Percentiles rank a stretch among this genome's conserved stretches.
These are phyloP conservation scores for Pseudisothecium myosuroides DNA, from an alignment of 225 moss, liverwort and hornwort genomes.

Conservation along the genomic window DNA sequence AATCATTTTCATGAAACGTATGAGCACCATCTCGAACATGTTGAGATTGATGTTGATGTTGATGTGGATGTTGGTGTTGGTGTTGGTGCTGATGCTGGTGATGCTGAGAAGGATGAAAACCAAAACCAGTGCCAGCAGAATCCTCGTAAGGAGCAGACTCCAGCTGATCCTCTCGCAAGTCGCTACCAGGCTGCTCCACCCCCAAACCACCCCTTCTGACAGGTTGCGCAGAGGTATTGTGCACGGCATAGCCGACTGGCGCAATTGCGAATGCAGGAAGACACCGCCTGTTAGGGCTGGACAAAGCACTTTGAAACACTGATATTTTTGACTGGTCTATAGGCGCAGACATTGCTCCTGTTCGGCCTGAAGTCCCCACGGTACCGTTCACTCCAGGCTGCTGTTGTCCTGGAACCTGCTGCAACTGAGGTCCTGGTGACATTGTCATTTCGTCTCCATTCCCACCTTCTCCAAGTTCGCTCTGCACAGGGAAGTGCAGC, in stretches of 20 bases:
- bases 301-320: conserved; percentile 81
- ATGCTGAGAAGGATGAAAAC: conserved; percentile 40
- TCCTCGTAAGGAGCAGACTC: conserved; percentile 31
- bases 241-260: conserved; percentile 42
- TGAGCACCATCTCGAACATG: conserved; percentile 31
- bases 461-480: conserved; percentile 55
- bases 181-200: conserved; percentile 42
- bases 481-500: conserved; percentile 23
- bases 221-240: conserved; percentile 40
- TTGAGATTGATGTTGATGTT: conserved; percentile 12
- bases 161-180: conserved; percentile 45
- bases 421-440: conserved; percentile 78
- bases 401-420: conserved; percentile 37
- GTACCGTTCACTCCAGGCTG: conserved; percentile 14
- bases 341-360: conserved; percentile 28
- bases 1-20: conserved; percentile 61
- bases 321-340: conserved; percentile 77
- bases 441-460: conserved; percentile 84
- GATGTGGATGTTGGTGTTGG: too few species aligned
- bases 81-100: conserved; percentile 25
- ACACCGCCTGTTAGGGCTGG: conserved; percentile 84
- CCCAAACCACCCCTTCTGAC: conserved; percentile 44
- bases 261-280: conserved; percentile 55
- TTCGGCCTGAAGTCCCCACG: conserved; percentile 38
- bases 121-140: conserved; percentile 13